Base-by-base conservation (phyloP, 2,329 filamentous ascomycete species). In the Paracamarosporium sp. region DNA sequence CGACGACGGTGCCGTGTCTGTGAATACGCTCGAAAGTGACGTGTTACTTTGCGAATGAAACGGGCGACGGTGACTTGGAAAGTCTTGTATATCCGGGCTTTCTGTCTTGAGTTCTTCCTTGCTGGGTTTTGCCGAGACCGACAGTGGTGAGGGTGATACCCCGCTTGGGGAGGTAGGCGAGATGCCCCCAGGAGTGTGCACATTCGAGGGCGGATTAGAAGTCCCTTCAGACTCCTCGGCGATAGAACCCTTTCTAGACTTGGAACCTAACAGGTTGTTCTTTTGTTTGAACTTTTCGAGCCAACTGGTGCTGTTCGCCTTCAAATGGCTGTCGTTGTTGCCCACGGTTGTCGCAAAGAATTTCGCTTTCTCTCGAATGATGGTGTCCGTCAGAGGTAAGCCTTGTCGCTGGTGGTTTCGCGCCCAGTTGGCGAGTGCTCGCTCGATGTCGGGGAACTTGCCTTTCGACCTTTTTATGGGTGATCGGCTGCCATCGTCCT, bases 221-320 rank as follows among this genome's bases (percentile, higher is more conserved):
- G 78, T 75, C 57, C 83, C 86, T 67, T 91, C 89, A 0, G 88
- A 85, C 53, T 93, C 90, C 72, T 91, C 93, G 44, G 78, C 79
- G 50, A 82, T 73, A 6, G 85, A 86, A 28, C 79, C 77, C 71
- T 86, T 87, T 44, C 85, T 77, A 43, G 81, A 81, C 66, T 83
- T 83, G 11, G 83, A 78, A 35, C 83, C 81, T 64, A 81, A 76
- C 11, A 89, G 71, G 62, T 85, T 88, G 74, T 96, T 90, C 79
- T 94, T 97, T 73, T 92, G 87, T 81, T 97, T 97, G 82, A 98
- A 98, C 74, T 95, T 96, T 71, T 97, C 92, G 31, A 98, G 83
- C 93, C 94, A 97, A 65, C 83, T 88, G 28, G 86, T 82, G 65
- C 86, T 95, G 63, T 92, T 85, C 47, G 86, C 85, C 68, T 90